Conservation (phyloP, 1,284 basidiomycete species). For the Trichosporon sp. region DNA sequence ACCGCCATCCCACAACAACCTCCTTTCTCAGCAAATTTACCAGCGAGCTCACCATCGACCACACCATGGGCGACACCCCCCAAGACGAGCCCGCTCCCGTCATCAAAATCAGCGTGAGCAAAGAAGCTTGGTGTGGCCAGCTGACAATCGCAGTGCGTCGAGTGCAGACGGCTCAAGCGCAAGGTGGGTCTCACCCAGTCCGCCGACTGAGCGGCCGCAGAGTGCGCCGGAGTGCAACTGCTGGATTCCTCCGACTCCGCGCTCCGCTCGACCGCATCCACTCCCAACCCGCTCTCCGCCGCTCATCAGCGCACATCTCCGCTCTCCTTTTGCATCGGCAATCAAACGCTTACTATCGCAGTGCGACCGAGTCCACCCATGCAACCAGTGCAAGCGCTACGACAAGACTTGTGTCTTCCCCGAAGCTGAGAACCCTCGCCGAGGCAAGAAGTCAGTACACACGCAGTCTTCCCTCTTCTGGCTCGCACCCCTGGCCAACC, state of each 20-base stretch:
- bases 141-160: constrained; percentile 32
- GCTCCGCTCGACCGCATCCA: constrained; percentile 9
- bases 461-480: background rate
- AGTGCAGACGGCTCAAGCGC: constrained; percentile 37
- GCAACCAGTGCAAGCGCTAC: constrained; percentile 34
- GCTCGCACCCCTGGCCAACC: no score
- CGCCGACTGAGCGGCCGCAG: background rate
- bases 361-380: constrained; percentile 35
- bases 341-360: constrained; percentile 18
- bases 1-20: constrained; percentile 5
- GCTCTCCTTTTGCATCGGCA: background rate
- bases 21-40: background rate
- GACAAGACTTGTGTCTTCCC: constrained; percentile 34
- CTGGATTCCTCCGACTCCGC: constrained; percentile 22
- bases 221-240: constrained; percentile 16
- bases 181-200: constrained; percentile 23
- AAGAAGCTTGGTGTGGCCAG: background rate
- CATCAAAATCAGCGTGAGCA: constrained; percentile 24
- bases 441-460: constrained; percentile 29
- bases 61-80: constrained; percentile 9
- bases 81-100: constrained; percentile 10
- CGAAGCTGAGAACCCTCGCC: constrained; percentile 26
- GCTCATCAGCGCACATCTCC: background rate
- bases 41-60: background rate
- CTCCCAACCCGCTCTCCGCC: constrained; percentile 15